phyloP scores from a whole-genome alignment of 176 grass and related monocot genomes.

The Typha latifolia region DNA sequence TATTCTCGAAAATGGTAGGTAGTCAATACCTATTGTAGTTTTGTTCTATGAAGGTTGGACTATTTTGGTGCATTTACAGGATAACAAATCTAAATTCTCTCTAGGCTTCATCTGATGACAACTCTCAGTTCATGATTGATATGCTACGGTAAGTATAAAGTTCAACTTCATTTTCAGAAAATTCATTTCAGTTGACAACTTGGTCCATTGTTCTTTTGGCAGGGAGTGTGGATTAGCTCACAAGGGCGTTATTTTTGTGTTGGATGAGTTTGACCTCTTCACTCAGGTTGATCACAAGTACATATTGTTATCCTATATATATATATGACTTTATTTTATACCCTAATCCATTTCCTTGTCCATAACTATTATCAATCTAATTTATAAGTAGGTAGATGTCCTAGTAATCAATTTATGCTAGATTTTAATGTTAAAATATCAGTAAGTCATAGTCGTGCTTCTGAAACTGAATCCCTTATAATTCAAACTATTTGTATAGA shows the following conservation, averaged over 20 bases:
- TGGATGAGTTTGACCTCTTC: slow-evolving; percentile 95
- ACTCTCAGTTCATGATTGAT: slow-evolving; percentile 82
- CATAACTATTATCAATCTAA: too few relatives aligned
- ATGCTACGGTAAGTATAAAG: slow-evolving; percentile 53
- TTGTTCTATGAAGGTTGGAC: neutral
- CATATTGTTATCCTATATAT: too few relatives aligned
- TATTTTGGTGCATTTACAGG: slow-evolving; percentile 3
- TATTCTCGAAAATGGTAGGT: slow-evolving; percentile 88
- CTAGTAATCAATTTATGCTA: too few relatives aligned
- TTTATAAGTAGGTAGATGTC: too few relatives aligned
- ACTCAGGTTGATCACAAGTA: slow-evolving; percentile 51
- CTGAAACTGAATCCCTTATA: neutral
- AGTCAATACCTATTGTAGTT: slow-evolving; percentile 3
- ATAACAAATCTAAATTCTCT: slow-evolving; percentile 9
- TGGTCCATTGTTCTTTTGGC: slow-evolving; percentile 25
- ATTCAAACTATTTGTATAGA: neutral
- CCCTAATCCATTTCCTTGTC: too few relatives aligned
- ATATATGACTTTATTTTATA: neutral
- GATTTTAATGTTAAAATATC: too few relatives aligned
- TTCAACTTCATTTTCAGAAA: neutral
- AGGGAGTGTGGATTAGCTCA: slow-evolving; percentile 92
- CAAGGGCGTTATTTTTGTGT: slow-evolving; percentile 63
- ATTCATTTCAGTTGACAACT: neutral
- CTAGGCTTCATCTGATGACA: slow-evolving; percentile 96
- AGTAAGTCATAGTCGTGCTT: neutral